Evolutionary conservation across 2,329 filamentous ascomycete species (phyloP).

Genomic region (Xylaria polymorpha): DNA sequence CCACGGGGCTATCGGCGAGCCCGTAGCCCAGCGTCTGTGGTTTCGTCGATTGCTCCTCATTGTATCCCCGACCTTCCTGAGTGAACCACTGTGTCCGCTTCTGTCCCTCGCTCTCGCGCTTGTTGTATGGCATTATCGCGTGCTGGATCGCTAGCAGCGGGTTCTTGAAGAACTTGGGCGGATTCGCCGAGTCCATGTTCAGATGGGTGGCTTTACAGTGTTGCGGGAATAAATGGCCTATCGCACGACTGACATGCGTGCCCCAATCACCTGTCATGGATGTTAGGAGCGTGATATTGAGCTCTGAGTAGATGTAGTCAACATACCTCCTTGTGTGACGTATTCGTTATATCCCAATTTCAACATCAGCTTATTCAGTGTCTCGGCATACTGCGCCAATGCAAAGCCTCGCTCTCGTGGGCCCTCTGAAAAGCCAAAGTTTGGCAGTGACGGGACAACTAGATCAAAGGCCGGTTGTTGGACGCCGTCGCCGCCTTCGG

Average conservation of each 20-base stretch:
- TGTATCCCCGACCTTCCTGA: conserved; percentile 68
- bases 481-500: conserved; percentile 48
- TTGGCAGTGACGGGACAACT: conserved; percentile 68
- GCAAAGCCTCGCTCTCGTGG: conserved; percentile 65
- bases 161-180: conserved; percentile 62
- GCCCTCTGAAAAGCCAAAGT: conserved; percentile 61
- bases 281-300: conserved; percentile 19
- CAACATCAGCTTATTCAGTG: conserved; percentile 75
- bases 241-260: conserved; percentile 70
- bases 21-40: conserved; percentile 79
- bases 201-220: conserved; percentile 70
- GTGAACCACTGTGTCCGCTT: conserved; percentile 68
- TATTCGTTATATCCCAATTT: conserved; percentile 73
- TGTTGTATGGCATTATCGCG: conserved; percentile 63
- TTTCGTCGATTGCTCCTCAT: conserved; percentile 70
- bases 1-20: conserved; percentile 76
- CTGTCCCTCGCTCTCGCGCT: conserved; percentile 63
- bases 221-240: conserved; percentile 69
- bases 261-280: conserved; percentile 72
- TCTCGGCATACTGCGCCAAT: conserved; percentile 70
- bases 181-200: conserved; percentile 62
- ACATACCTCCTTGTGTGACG: conserved; percentile 49
- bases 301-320: too few species aligned
- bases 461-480: conserved; percentile 62
- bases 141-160: conserved; percentile 70